These are phyloP conservation scores for Pontederia crassipes DNA, from an alignment of 176 grass and related monocot species.

Conservation along the genomic window DNA sequence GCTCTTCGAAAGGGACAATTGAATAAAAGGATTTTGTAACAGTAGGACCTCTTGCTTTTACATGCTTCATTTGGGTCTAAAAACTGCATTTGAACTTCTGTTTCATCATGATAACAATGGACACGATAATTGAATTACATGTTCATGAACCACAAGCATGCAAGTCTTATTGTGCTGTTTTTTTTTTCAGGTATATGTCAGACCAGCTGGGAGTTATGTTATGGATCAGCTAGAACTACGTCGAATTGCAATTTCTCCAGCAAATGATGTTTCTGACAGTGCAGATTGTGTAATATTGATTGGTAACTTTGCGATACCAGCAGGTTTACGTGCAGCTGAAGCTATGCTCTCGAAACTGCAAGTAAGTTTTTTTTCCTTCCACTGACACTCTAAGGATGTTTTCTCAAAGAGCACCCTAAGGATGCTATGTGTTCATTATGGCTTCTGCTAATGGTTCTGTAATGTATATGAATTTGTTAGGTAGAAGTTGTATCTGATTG, in stretches of 20 bases:
- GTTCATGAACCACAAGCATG: background rate
- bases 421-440: slow-evolving; percentile 5
- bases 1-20: too few relatives aligned
- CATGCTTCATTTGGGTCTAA: too few relatives aligned
- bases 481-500: slow-evolving; percentile 47
- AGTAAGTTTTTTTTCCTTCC: slow-evolving; percentile 25
- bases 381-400: background rate
- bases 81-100: background rate
- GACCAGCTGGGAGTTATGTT: slow-evolving; percentile 71
- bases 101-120: background rate
- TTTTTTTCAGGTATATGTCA: slow-evolving; percentile 54
- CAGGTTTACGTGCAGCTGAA: slow-evolving; percentile 49
- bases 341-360: slow-evolving; percentile 38
- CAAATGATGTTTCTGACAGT: slow-evolving; percentile 31
- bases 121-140: slow-evolving; percentile 2
- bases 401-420: slow-evolving; percentile 4
- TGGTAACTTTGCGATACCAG: slow-evolving; percentile 53
- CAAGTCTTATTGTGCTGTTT: background rate
- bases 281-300: slow-evolving; percentile 36
- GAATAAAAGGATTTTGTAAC: too few relatives aligned
- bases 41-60: too few relatives aligned
- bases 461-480: slow-evolving; percentile 31
- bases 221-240: slow-evolving; percentile 69
- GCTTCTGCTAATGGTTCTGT: slow-evolving; percentile 11
- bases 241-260: slow-evolving; percentile 39